Base-by-base conservation (phyloP, 768 basidiomycete genomes). In the Lactarius akahatsu region DNA sequence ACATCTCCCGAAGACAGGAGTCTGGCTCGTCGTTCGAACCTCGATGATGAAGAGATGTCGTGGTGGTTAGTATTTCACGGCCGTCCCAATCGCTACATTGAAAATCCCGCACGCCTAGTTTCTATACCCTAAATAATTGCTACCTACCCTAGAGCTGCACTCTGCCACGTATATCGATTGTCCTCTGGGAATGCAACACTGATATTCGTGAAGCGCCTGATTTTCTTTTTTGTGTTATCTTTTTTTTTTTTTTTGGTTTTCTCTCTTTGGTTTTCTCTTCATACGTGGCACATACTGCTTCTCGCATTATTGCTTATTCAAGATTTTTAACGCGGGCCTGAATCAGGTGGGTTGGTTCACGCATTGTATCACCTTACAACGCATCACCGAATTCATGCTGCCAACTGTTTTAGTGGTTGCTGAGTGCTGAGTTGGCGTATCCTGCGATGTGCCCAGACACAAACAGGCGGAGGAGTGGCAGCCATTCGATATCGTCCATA, bases 21-120 rank as follows among this genome's bases (percentile, higher is more conserved):
- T 66, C 65, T 57, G 23, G 36, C 28, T 43, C 61, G 15, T 62
- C 61, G 20, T 66, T 62, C 38, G 66, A 67, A 36, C 4, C 61
- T 9, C 62, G 66, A 47, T 67, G 62, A 67, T 63, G 62, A 67
- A 6, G 18, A 28, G 20, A 18, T 32, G 36, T 30, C 18, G 34
- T 62, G 32, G 32, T 57, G 1, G 18, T 15, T 43, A 23, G 4
- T 13, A 26, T 50, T 50, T 23, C 47, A 26, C 0, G 43, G 16
- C 43, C 26, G 11, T 43, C 41, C 30, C 11, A 30, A 52, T 64
- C 50, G 32, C 23, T 47, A 23, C 28, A 13, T 47, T 36, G 20
- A 38, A 38, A 50, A 50, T 15, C 4, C 57, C 11, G 8, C 52
- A 16, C 16, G 1, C 20, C 36, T 18, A 10, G 45, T 61, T 66